Evolutionary conservation across 805 yeast genomes (phyloP), one percentile per base, ranked within the genome.

Genomic region (Priceomyces melissophilus): DNA sequence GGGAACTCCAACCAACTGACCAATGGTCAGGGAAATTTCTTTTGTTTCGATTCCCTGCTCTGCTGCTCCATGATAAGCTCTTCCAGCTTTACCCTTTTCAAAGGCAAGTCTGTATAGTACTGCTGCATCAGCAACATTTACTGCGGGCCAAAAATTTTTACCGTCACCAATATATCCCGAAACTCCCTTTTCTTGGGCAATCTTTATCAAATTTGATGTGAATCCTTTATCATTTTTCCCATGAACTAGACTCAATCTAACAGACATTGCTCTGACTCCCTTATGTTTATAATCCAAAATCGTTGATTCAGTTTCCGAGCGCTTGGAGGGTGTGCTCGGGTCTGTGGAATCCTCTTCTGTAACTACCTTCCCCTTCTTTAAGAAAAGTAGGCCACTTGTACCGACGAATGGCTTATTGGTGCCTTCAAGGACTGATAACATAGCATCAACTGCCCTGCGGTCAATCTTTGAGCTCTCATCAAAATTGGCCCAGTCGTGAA

Each of bases 161-260:
- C 64, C 67, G 26, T 57, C 65, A 11, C 70, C 75, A 6, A 62
- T 48, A 48, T 61, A 69, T 4, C 58, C 43, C 7, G 65, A 60
- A 27, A 52, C 52, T 2, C 65, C 65, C 5, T 42, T 27, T 39
- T 61, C 47, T 39, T 66, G 49, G 12, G 72, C 56, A 35, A 61
- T 46, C 2, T 56, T 57, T 2, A 45, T 35, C 11, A 55, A 33
- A 6, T 25, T 12, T 3, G 57, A 44, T 17, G 58, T 28, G 29
- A 64, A 65, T 1, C 49, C 61, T 4, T 42, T 37, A 37, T 61
- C 65, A 2, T 48, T 54, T 10, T 37, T 48, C n/a, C 58, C 73
- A 45, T 65, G 71, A 26, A 60, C 66, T 23, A 66, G 63, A 11
- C 65, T 46, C 14, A 65, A 45, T 44, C 67, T 53, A 1, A 66